A percentile compares a stretch with the other conserved stretches of the same genome.
Conservation (phyloP, 179 eudicot genomes). For the Corrigiola litoralis region DNA sequence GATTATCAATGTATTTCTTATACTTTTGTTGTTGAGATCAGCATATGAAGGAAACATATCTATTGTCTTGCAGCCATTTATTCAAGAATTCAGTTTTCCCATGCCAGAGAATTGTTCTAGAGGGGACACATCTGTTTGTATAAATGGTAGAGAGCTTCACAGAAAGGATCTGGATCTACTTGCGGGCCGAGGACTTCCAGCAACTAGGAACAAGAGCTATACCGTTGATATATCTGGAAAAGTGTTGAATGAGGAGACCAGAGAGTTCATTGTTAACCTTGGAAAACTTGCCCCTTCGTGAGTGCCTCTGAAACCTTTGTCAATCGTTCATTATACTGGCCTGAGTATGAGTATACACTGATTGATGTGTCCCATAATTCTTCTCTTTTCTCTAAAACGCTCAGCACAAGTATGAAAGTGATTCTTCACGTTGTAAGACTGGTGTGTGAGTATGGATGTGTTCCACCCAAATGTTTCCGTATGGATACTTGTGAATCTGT, state of each 20-base stretch:
- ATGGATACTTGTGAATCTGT: too few relatives aligned
- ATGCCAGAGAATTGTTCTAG: constrained; percentile 59
- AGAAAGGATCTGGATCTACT: constrained; percentile 70
- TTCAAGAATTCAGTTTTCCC: constrained; percentile 68
- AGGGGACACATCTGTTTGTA: constrained; percentile 68
- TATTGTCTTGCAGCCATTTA: constrained; percentile 64
- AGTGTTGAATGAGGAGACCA: constrained; percentile 58
- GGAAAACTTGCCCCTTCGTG: constrained; percentile 97
- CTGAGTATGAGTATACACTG: too few relatives aligned
- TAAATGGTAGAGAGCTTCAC: constrained; percentile 88
- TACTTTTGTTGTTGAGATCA: background rate
- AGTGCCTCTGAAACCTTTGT: constrained; percentile 30
- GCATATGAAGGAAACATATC: background rate
- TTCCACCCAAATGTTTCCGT: too few relatives aligned
- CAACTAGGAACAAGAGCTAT: constrained; percentile 46
- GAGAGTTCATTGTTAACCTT: constrained; percentile 62
- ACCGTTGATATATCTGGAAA: constrained; percentile 62
- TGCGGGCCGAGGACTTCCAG: constrained; percentile 67
- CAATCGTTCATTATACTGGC: too few relatives aligned
- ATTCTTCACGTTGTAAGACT: too few relatives aligned
- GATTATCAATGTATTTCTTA: constrained; percentile 1
- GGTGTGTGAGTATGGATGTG: too few relatives aligned
- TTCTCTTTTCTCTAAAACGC: background rate
- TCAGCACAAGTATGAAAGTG: too few relatives aligned
- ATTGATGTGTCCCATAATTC: background rate